Evolutionary conservation across 2,329 filamentous ascomycete species (phyloP), one percentile per base, ranked within the genome.

Genomic region (Hymenoscyphus scutula): DNA sequence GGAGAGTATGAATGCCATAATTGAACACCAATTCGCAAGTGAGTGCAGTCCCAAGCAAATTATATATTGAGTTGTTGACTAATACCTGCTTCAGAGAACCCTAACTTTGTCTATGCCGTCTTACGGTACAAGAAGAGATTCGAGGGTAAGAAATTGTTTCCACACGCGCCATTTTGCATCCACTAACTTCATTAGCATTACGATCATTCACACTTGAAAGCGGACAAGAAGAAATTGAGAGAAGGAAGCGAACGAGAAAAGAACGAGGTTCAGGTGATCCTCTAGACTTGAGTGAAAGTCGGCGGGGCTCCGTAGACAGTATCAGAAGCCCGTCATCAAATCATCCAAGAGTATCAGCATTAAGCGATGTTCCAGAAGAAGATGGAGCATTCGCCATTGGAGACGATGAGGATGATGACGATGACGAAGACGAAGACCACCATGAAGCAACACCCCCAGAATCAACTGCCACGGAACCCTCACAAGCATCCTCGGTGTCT

Each of bases 151-250:
- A 41, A 37, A 34, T 15, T 10, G 3, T 17, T 7, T 5, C 19
- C 5, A 27, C 10, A 11, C 6, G 19, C 23, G 15, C 1, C 3
- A 8, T 23, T 48, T 25, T 2, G 10, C 45, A 3, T 51, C 23
- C 7, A 23, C 41, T 48, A n/a, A 53, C 23, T 53, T 17, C 17
- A 1, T 1, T 58, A 74, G 90, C 90, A 1, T 78, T 98, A 45
- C 86, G 93, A 29, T 86, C 88, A 15, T 96, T 98, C 71, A 98
- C 94, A 0, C 81, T 98, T 0, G 94, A 98, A 73, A 95, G 90
- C 70, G 95, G 91, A 0, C 90, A 95, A 72, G 89, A 94, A 74
- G 94, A 98, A 74, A 89, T 98, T 30, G 91, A 97, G 74, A 87
- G 90, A 61, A 85, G 90, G 65, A 89, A 87, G 64, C 85, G 89